A percentile compares a stretch with the other conserved stretches of the same genome.
phyloP scores from a whole-genome alignment of 257 asterid genomes.

The Solanum tarijense region DNA sequence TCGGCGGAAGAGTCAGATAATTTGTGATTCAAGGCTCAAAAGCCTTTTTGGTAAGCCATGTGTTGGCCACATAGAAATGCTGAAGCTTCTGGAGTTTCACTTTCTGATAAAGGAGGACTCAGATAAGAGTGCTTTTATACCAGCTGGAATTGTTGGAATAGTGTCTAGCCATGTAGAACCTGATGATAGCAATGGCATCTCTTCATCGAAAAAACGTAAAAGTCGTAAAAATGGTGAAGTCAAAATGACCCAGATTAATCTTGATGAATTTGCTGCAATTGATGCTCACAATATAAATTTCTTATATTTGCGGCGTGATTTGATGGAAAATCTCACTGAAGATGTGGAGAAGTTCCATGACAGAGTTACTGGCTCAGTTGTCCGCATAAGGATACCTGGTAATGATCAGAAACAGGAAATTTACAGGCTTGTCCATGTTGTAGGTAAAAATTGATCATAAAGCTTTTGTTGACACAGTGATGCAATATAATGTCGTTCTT shows the following conservation, averaged over 20 bases:
- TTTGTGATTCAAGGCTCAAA: conserved; percentile 66
- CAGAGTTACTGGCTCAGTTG: conserved; percentile 67
- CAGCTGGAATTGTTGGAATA: conserved; percentile 52
- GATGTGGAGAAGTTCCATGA: conserved; percentile 51
- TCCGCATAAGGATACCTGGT: conserved; percentile 64
- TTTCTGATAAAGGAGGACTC: conserved; percentile 43
- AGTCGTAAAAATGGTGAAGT: conserved; percentile 47
- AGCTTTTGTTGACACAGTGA: background rate
- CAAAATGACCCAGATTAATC: conserved; percentile 33
- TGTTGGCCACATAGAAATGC: conserved; percentile 71
- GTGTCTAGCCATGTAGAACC: conserved; percentile 17
- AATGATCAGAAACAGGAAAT: conserved; percentile 69
- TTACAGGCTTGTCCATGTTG: conserved; percentile 89
- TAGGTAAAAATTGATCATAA: conserved; percentile 40
- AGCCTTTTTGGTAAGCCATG: conserved; percentile 66
- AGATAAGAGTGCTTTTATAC: conserved; percentile 30
- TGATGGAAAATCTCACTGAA: conserved; percentile 61
- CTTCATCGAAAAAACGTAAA: conserved; percentile 38
- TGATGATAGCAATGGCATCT: conserved; percentile 19
- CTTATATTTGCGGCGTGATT: conserved; percentile 61
- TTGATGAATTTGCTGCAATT: conserved; percentile 75
- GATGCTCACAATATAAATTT: conserved; percentile 74
- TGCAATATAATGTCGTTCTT: background rate
- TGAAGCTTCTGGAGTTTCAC: conserved; percentile 76
- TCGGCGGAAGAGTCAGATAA: conserved; percentile 48